Evolutionary conservation across 768 basidiomycete species (phyloP).

Genomic region (Suillus alpinus): DNA sequence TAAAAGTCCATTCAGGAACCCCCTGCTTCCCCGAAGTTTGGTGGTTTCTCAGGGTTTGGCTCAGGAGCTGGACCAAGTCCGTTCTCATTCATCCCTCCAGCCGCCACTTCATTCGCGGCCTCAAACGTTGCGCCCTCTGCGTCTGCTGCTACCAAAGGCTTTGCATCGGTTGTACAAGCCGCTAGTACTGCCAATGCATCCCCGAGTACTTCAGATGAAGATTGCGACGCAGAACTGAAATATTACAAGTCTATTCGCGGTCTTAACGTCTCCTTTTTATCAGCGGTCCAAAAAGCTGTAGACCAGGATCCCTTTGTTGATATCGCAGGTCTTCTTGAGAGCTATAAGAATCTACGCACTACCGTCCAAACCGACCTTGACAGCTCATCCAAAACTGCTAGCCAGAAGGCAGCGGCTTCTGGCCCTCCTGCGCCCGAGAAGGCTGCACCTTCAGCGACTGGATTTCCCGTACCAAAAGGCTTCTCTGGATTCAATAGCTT

Average conservation of each 20-base stretch:
- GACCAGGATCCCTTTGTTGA: conserved; percentile 73
- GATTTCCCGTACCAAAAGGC: conserved; percentile 35
- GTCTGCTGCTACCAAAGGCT: conserved; percentile 6
- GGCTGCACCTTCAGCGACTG: conserved; percentile 3
- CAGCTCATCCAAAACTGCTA: conserved; percentile 18
- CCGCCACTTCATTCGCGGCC: conserved; percentile 14
- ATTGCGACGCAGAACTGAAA: conserved; percentile 38
- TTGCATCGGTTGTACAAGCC: conserved; percentile 11
- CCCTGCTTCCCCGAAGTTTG: conserved; percentile 43
- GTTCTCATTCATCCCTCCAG: conserved; percentile 40
- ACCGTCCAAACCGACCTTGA: conserved; percentile 59
- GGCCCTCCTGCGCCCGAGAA: conserved; percentile 15
- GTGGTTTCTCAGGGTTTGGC: conserved; percentile 54
- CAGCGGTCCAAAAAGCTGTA: conserved; percentile 55
- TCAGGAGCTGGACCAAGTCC: conserved; percentile 27
- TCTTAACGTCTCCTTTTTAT: conserved; percentile 64
- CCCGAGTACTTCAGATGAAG: conserved; percentile 23
- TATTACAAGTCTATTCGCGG: conserved; percentile 74
- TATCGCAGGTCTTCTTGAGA: conserved; percentile 50
- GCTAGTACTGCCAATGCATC: conserved; percentile 33
- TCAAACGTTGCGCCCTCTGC: conserved; percentile 15
- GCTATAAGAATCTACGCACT: conserved; percentile 56
- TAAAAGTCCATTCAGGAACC: conserved; percentile 14
- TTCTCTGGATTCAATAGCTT: conserved; percentile 38
- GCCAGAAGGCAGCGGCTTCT: conserved; percentile 8